Base-by-base conservation (phyloP, 257 asterid genomes). In the Voacanga thouarsii region DNA sequence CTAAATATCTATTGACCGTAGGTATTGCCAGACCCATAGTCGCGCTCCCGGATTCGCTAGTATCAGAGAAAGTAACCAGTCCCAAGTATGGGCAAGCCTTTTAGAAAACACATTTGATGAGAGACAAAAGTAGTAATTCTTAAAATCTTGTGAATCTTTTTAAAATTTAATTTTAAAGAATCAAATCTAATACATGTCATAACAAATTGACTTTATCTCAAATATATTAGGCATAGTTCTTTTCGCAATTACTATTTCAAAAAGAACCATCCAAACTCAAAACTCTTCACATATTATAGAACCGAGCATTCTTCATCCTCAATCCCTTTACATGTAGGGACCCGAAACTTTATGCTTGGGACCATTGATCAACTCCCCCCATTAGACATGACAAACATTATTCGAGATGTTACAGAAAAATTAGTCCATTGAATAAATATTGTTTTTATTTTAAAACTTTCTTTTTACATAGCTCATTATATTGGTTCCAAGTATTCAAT, bases 341-440 rank as follows among this genome's bases (percentile, higher is more conserved):
- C 77, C 45, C 33, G 41, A 80, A 60, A 21, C 3, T 49, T 71
- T 39, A 41, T 37, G 18, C 19, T 63, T 71, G 78, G 84, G 71
- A 6, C 80, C 84, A 77, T 72, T 33, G 37, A 74, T 74, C 56
- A 65, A 74, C 16, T 64, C 24, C 78, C 39, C 14, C 41, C 49
- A 15, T 60, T 1, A 53, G 30, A 23, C 57, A 60, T 45, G 57
- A 55, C 64, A 43, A 63, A 2, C 19, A 55, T 28, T 69, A 39
- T 56, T 65, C 67, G 72, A 77, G 39, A 68, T 70, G 56, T 68
- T 75, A 51, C 71, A 57, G 44, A 19, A 70, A 66, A 65, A 39
- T 19, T 7, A 61, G 9, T 65, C 26, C 21, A 79, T 66, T 71
- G 39, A 75, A 18, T 5, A 55, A 83, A 18, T 39, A 19, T 2